Evolutionary conservation across 1,284 basidiomycete species (phyloP).

Genomic region (Ustilago cynodontis): DNA sequence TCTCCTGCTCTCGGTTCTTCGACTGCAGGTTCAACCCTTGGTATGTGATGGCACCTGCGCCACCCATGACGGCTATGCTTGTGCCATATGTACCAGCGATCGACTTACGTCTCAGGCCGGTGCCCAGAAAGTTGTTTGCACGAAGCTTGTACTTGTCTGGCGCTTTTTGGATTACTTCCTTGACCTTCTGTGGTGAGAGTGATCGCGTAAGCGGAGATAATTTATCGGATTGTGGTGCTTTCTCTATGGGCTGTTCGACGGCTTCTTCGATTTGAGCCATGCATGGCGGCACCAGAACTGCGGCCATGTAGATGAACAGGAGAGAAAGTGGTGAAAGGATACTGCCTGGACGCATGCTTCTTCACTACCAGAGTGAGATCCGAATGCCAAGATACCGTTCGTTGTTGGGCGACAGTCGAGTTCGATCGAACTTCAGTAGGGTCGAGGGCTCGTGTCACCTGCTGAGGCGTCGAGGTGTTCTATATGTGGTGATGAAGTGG

Average conservation of each 20-base stretch:
- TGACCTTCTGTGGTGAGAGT: constrained; percentile 4
- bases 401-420: not conserved
- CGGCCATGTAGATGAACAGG: not conserved
- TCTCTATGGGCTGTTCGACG: not conserved
- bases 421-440: not conserved
- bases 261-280: not conserved
- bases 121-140: constrained; percentile 25
- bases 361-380: not conserved
- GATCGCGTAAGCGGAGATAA: constrained; percentile 4
- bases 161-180: constrained; percentile 6
- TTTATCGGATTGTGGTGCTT: not conserved
- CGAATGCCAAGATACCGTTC: not conserved
- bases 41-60: constrained; percentile 38
- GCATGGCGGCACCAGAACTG: not conserved
- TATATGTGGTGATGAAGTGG: not conserved
- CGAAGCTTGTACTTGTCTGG: constrained; percentile 24
- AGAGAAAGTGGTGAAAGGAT: not conserved
- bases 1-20: constrained; percentile 6
- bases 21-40: constrained; percentile 26
- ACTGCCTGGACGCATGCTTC: not conserved
- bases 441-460: not conserved
- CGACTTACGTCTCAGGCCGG: constrained; percentile 35
- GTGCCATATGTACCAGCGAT: constrained; percentile 31
- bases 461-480: not conserved
- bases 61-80: constrained; percentile 22